Evolutionary conservation across 2,329 filamentous ascomycete genomes (phyloP).

Genomic region (Penicillium sp.): DNA sequence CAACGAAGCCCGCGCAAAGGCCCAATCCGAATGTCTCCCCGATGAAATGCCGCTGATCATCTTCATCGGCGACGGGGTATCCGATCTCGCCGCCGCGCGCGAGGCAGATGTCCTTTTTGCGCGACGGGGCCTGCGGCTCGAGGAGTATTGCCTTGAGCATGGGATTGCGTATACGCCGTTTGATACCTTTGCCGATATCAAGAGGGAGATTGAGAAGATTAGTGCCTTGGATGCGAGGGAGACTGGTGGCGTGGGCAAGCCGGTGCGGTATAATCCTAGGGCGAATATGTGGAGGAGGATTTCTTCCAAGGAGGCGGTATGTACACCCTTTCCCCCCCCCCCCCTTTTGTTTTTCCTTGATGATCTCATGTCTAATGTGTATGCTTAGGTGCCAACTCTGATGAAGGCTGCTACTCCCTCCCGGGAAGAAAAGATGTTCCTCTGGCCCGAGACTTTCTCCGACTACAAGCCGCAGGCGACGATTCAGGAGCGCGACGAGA

Average conservation of each 20-base stretch:
- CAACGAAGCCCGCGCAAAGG: constrained; percentile 59
- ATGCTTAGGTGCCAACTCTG: constrained; percentile 46
- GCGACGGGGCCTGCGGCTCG: constrained; percentile 63
- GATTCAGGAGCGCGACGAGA: constrained; percentile 17
- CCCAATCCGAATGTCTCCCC: constrained; percentile 58
- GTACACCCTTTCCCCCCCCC: constrained; percentile 12
- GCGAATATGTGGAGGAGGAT: constrained; percentile 69
- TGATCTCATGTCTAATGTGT: constrained; percentile 5
- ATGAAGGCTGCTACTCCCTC: constrained; percentile 53
- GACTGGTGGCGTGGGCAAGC: constrained; percentile 62
- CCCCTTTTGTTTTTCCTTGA: background rate
- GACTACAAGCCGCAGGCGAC: constrained; percentile 42
- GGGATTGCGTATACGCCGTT: constrained; percentile 62
- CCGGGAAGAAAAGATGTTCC: constrained; percentile 63
- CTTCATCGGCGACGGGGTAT: constrained; percentile 71
- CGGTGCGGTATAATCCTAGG: constrained; percentile 65
- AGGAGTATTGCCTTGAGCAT: constrained; percentile 67
- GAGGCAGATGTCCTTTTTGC: constrained; percentile 70
- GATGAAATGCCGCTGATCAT: constrained; percentile 67
- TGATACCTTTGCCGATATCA: constrained; percentile 68
- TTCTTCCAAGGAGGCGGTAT: constrained; percentile 59
- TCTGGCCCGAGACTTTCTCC: constrained; percentile 63
- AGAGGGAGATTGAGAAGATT: constrained; percentile 61
- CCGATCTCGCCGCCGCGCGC: constrained; percentile 65
- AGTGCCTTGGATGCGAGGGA: constrained; percentile 61